phyloP scores from a whole-genome alignment of 2,329 filamentous ascomycete genomes.

The Alternaria infectoria region DNA sequence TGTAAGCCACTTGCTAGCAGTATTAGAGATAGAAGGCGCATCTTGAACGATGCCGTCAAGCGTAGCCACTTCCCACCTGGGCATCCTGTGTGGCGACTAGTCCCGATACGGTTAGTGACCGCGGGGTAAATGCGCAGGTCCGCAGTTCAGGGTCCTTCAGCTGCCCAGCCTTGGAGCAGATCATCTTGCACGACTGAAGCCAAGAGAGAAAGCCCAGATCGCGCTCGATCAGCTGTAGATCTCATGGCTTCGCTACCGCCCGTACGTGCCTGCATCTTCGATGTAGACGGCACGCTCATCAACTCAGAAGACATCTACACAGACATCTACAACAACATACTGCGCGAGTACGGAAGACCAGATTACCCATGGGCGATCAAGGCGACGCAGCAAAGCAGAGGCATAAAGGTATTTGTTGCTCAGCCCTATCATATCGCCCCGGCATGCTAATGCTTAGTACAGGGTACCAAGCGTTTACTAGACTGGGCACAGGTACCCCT shows the following conservation, averaged over 20 bases:
- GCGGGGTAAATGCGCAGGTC: neutral
- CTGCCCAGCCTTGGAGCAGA: neutral
- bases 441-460: neutral
- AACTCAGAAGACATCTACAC: conserved; percentile 43
- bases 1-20: neutral
- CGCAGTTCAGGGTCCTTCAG: neutral
- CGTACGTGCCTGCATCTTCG: conserved; percentile 45
- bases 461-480: conserved; percentile 27
- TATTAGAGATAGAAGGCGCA: neutral
- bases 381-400: conserved; percentile 29
- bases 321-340: conserved; percentile 29
- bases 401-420: conserved; percentile 12
- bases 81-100: neutral
- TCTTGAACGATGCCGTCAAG: neutral
- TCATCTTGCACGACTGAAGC: neutral
- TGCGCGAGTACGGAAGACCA: conserved; percentile 23
- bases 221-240: neutral
- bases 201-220: neutral
- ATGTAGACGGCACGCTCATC: conserved; percentile 45
- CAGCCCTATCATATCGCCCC: neutral
- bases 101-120: neutral
- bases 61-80: neutral
- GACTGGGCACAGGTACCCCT: conserved; percentile 29
- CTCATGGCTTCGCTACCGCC: conserved; percentile 14
- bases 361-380: conserved; percentile 30